Conservation (phyloP, 352 stramenopile species). For the Phytopythium vexans region DNA sequence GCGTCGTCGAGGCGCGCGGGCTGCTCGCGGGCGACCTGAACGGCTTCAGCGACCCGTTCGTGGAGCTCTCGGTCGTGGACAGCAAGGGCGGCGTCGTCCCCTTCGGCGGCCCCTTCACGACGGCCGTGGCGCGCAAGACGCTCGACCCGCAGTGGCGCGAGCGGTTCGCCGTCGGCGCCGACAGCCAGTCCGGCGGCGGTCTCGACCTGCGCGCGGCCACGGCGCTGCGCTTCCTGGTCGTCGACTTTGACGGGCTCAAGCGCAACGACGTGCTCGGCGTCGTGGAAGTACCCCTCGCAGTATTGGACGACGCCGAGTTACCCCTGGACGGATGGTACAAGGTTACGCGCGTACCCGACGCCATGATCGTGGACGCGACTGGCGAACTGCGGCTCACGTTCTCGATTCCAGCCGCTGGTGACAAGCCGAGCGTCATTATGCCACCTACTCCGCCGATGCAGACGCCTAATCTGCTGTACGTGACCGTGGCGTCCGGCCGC, state of each 20-base stretch:
- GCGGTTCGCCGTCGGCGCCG: constrained; percentile 38
- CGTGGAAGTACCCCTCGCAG: constrained; percentile 53
- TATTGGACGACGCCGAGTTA: constrained; percentile 14
- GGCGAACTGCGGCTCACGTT: constrained; percentile 56
- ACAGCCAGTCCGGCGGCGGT: constrained; percentile 2
- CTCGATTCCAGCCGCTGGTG: constrained; percentile 7
- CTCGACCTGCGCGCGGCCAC: constrained; percentile 62
- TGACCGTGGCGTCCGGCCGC: constrained; percentile 68
- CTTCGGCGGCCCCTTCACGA: constrained; percentile 40
- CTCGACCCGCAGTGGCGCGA: constrained; percentile 52
- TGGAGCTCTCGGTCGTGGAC: constrained; percentile 53
- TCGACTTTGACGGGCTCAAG: constrained; percentile 62
- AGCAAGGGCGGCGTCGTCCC: constrained; percentile 35
- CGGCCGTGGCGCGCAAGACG: constrained; percentile 41
- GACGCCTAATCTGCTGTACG: constrained; percentile 58
- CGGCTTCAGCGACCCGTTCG: constrained; percentile 73
- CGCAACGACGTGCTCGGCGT: constrained; percentile 61
- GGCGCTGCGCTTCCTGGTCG: constrained; percentile 53
- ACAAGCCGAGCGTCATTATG: constrained; percentile 5
- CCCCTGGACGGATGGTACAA: constrained; percentile 45
- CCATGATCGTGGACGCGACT: constrained; percentile 53
- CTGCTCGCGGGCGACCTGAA: constrained; percentile 65
- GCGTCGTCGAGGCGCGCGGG: constrained; percentile 47
- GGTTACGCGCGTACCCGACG: constrained; percentile 32
- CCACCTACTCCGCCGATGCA: constrained; percentile 2